phyloP scores from a whole-genome alignment of 495 filamentous ascomycete genomes.

The Penicillium verhagenii region DNA sequence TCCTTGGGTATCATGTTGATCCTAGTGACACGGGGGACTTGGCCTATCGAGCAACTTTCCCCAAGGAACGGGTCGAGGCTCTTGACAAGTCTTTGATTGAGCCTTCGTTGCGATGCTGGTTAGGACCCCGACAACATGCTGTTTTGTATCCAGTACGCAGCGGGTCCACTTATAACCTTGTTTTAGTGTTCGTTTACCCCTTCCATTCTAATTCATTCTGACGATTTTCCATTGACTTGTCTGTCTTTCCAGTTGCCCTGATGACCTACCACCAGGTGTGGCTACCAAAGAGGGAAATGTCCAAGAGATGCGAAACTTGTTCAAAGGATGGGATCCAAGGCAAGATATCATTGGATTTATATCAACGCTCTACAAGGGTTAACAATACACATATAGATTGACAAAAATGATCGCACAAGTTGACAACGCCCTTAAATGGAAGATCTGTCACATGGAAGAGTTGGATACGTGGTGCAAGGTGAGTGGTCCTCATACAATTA shows the following conservation, averaged over 20 bases:
- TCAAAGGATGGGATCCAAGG: background rate
- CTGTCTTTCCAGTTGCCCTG: constrained; percentile 51
- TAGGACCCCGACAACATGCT: constrained; percentile 57
- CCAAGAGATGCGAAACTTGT: background rate
- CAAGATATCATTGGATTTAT: constrained; percentile 1
- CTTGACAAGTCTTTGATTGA: constrained; percentile 3
- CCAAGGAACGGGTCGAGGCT: constrained; percentile 6
- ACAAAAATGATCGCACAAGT: constrained; percentile 18
- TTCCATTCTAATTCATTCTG: no score
- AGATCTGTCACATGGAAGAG: constrained; percentile 46
- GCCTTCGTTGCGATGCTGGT: constrained; percentile 41
- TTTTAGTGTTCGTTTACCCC: constrained; percentile 18
- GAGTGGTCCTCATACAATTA: no score
- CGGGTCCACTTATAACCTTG: constrained; percentile 59
- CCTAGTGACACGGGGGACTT: constrained; percentile 59
- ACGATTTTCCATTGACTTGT: no score
- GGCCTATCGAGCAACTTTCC: constrained; percentile 55
- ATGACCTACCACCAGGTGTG: constrained; percentile 50
- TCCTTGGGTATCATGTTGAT: constrained; percentile 35
- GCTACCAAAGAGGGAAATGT: background rate
- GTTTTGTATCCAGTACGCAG: constrained; percentile 59
- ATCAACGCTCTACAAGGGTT: background rate
- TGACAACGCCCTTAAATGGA: constrained; percentile 48
- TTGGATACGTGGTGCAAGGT: constrained; percentile 27
- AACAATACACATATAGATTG: constrained; percentile 9